phyloP scores from a whole-genome alignment of 768 basidiomycete genomes.

The Cystobasidiopsis lactophilus region DNA sequence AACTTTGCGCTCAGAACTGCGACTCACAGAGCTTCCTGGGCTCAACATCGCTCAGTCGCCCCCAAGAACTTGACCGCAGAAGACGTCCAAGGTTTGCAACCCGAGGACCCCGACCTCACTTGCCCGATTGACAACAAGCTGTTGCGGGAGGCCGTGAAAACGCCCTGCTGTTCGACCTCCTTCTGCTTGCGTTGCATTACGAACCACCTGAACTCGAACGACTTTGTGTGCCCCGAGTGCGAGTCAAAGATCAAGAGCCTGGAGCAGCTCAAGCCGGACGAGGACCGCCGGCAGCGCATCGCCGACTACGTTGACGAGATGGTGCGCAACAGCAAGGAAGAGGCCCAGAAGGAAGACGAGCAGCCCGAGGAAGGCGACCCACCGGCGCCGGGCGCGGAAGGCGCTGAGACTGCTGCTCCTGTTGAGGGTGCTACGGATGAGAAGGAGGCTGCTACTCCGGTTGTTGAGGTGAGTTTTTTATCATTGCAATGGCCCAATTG shows the following conservation, averaged over 20 bases:
- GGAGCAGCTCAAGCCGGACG: slow-evolving; percentile 65
- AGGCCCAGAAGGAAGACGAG: slow-evolving; percentile 26
- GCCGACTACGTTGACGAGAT: slow-evolving; percentile 52
- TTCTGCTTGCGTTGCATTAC: slow-evolving; percentile 98
- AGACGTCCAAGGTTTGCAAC: slow-evolving; percentile 62
- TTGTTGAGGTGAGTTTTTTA: background rate
- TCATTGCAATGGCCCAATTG: background rate
- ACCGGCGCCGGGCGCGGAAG: background rate
- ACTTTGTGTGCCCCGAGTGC: slow-evolving; percentile 84
- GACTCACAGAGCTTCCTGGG: slow-evolving; percentile 66
- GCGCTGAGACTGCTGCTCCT: background rate
- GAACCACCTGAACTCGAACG: slow-evolving; percentile 75
- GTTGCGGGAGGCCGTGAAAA: slow-evolving; percentile 80
- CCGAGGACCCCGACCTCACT: slow-evolving; percentile 52
- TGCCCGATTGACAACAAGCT: slow-evolving; percentile 86
- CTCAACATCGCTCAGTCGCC: slow-evolving; percentile 49
- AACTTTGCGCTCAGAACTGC: background rate
- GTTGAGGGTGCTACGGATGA: background rate
- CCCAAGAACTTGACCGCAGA: slow-evolving; percentile 60
- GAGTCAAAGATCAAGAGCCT: slow-evolving; percentile 65
- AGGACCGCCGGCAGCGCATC: slow-evolving; percentile 52
- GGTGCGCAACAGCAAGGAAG: slow-evolving; percentile 29
- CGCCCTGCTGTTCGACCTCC: slow-evolving; percentile 71
- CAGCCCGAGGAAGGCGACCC: slow-evolving; percentile 2
- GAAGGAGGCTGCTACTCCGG: background rate